Conservation (phyloP, 106 monocot species). For the Allium fistulosum region DNA sequence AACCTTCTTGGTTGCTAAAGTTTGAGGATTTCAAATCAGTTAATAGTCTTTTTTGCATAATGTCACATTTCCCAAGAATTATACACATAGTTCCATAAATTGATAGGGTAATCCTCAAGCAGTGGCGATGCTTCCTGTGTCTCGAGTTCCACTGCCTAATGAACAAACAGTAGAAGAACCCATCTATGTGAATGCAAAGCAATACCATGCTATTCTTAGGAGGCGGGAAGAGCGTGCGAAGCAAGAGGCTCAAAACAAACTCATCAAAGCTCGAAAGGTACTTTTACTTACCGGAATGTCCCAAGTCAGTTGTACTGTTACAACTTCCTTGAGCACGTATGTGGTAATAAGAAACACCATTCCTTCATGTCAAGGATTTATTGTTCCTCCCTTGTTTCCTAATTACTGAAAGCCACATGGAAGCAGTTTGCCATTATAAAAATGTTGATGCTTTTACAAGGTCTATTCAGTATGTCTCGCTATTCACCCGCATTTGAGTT, state of each 20-base stretch:
- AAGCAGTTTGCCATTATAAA: too few relatives aligned
- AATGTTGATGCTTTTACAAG: too few relatives aligned
- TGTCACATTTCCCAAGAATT: too few relatives aligned
- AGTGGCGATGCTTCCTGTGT: conserved; percentile 16
- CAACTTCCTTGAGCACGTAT: background rate
- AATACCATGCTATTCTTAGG: conserved; percentile 60
- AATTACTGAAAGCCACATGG: too few relatives aligned
- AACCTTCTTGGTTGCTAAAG: too few relatives aligned
- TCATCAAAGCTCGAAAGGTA: conserved; percentile 65
- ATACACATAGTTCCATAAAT: too few relatives aligned
- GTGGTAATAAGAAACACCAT: background rate
- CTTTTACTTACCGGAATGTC: background rate
- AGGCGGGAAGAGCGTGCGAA: conserved; percentile 67
- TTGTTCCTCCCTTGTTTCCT: background rate
- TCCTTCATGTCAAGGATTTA: background rate
- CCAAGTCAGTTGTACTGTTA: background rate
- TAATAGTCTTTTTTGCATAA: too few relatives aligned
- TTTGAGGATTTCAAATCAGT: too few relatives aligned
- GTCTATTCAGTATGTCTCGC: too few relatives aligned
- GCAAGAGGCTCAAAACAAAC: conserved; percentile 56
- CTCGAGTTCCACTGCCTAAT: conserved; percentile 42
- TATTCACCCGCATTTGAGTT: too few relatives aligned
- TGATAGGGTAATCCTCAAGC: conserved; percentile 40
- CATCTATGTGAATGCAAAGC: conserved; percentile 74
- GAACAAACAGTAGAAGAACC: conserved; percentile 45